Evolutionary conservation across 2,329 filamentous ascomycete species (phyloP), one percentile per base, ranked within the genome.

Genomic region (Xylariales sp.): DNA sequence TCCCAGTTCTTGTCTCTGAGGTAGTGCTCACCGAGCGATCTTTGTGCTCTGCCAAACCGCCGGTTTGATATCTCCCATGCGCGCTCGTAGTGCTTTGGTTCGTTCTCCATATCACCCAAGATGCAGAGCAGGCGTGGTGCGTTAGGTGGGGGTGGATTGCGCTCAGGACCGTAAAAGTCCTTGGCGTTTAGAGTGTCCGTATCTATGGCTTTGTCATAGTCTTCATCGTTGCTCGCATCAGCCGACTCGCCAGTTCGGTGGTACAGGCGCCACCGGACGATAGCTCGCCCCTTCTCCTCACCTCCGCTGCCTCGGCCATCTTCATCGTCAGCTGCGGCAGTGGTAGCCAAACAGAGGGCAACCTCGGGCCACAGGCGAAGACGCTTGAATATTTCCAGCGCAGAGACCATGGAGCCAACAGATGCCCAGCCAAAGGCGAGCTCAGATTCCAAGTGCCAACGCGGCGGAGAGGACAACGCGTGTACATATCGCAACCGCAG

Each of bases 361-460:
- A 90, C 88, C 63, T 98, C 93, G 2, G 93, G 87, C 89, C 93
- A 97, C 60, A 97, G 83, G 40, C 89, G 82, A 14, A 98, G 67
- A 4, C 93, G 78, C 63, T 95, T 90, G 63, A 97, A 98, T 43
- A 98, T 97, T 43, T 96, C 93, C 2, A 98, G 74, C 0, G 93
- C 93, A 1, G 90, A 95, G 4, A 88, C 75, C 2, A 98, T 67
- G 28, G 89, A 94, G 8, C 93, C 93, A 3, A 96, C 76, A 33
- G 80, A 77, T 1, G 90, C 85, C 93, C 93, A 98, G n/a, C 89
- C 81, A 43, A 88, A 82, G 2, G 93, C 93, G 12, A 98, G 73
- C 57, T 98, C 93, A 0, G 90, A 84, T 57, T 98, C 93, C 1
- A 98, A 76, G 53, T 95, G 88, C 93, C 93, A 98, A 36, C 90